Conservation (phyloP, 805 yeast genomes). For the Priceomyces medius region DNA sequence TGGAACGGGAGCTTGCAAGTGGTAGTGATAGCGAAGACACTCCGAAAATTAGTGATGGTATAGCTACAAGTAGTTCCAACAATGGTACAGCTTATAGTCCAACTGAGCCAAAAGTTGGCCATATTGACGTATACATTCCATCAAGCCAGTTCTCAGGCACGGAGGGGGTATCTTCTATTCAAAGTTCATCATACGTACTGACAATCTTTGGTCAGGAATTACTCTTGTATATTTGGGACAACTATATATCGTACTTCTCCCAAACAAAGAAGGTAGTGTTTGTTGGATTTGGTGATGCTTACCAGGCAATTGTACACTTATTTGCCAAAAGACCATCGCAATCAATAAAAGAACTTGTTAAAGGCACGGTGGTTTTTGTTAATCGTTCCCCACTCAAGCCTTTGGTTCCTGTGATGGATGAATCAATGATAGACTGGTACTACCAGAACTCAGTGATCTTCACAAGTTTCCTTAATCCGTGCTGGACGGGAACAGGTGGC, state of each 20-base stretch:
- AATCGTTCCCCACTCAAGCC: constrained; percentile 72
- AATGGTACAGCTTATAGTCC: no score
- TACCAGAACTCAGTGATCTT: constrained; percentile 82
- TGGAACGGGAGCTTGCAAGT: constrained; percentile 25
- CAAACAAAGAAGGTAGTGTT: constrained; percentile 69
- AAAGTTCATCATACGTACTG: constrained; percentile 47
- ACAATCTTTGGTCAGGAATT: constrained; percentile 74
- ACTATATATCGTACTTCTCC: constrained; percentile 71
- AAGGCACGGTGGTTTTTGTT: constrained; percentile 68
- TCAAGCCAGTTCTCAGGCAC: constrained; percentile 41
- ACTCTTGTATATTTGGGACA: constrained; percentile 83
- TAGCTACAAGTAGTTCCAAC: no score
- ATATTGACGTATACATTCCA: constrained; percentile 82
- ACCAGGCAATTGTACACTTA: constrained; percentile 81
- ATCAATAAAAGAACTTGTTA: constrained; percentile 58
- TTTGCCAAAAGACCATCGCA: constrained; percentile 71
- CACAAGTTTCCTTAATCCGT: constrained; percentile 68
- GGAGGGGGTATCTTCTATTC: constrained; percentile 25
- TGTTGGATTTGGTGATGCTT: constrained; percentile 87
- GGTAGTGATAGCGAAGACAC: background rate
- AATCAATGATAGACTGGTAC: constrained; percentile 88
- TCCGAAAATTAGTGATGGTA: no score
- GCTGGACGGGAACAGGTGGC: constrained; percentile 63
- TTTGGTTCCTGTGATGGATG: constrained; percentile 84
- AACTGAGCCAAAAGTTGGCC: constrained; percentile 50